Base-by-base conservation (phyloP, 805 yeast species). In the Yarrowia osloensis region DNA sequence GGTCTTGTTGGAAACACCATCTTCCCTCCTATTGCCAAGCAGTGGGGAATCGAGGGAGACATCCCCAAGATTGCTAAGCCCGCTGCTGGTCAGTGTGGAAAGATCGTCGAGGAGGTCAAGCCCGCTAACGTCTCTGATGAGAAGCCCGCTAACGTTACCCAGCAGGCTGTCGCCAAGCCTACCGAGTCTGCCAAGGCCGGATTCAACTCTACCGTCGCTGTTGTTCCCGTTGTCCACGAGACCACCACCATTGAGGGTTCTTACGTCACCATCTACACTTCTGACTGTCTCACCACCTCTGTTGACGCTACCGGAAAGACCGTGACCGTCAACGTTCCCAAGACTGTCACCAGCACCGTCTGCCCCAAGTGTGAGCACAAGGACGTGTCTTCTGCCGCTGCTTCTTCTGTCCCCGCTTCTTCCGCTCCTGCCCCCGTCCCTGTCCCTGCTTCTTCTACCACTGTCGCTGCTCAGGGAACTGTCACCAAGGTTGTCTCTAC, bases 11-110 rank as follows among this genome's bases (percentile, higher is more conserved):
- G 65, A 19, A 59, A 59, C 52, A 40, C 39, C 28, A 59, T 59
- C 33, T 31, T 59, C 17, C 65, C 65, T 29, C 29, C 39, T 13
- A 59, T 59, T n/a, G 65, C 65, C 39, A 26, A 59, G 44, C 40
- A 42, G 17, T 59, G 65, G 65, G 52, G 44, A 2, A 7, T 28
- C 12, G 57, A 50, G 28, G 40, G 9, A 5, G 57, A 50, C 11
- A 33, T 50, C n/a, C 57, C 57, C 57, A 33, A 33, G 40, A 22
- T 50, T 7, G 19, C 5, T 15, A 50, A 50, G 40, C 26, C 40
- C 39, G n/a, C 47, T 40, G 44, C 44, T 24, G 49, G 49, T 4
- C 29, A 50, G 40, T 50, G 57, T 22, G 57, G 57, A 13, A 50
- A 50, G 57, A 4, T 49, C 11, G 50, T 42, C n/a, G 17, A 44